Conservation (phyloP, 495 filamentous ascomycete genomes). For the Aspergillus taichungensis region DNA sequence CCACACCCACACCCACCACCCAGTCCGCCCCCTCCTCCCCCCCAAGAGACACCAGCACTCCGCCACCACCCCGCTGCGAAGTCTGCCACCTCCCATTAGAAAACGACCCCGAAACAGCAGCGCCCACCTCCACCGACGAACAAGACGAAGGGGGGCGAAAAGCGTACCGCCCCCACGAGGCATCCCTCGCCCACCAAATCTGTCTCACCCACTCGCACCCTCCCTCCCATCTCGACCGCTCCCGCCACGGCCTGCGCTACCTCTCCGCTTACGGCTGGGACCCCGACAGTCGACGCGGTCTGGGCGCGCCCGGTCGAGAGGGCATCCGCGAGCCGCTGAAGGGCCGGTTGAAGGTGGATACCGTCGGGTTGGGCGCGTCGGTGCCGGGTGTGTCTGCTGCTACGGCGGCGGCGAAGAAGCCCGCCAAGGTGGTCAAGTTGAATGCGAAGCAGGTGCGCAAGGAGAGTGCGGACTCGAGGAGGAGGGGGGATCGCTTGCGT, state of each 20-base stretch:
- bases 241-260: slow-evolving; percentile 62
- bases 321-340: slow-evolving; percentile 74
- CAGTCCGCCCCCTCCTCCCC: slow-evolving; percentile 3
- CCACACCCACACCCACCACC: slow-evolving; percentile 3
- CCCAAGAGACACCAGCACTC: neutral
- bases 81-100: slow-evolving; percentile 51
- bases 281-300: slow-evolving; percentile 64
- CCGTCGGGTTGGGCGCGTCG: slow-evolving; percentile 56
- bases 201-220: slow-evolving; percentile 74
- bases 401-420: slow-evolving; percentile 30
- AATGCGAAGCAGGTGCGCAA: slow-evolving; percentile 63
- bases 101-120: neutral
- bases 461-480: slow-evolving; percentile 49
- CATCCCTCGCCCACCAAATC: slow-evolving; percentile 72
- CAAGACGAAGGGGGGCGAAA: slow-evolving; percentile 3
- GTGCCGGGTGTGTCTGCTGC: slow-evolving; percentile 10
- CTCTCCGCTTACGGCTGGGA: slow-evolving; percentile 81
- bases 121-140: neutral
- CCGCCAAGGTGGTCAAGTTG: slow-evolving; percentile 48
- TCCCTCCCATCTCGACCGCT: slow-evolving; percentile 76
- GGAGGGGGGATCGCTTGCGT: slow-evolving; percentile 51
- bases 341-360: slow-evolving; percentile 61
- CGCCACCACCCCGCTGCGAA: slow-evolving; percentile 31
- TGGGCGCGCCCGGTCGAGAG: slow-evolving; percentile 58
- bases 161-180: slow-evolving; percentile 45